These are phyloP conservation scores for Hanseniaspora meyeri DNA, from an alignment of 805 yeast genomes.

Conservation along the genomic window DNA sequence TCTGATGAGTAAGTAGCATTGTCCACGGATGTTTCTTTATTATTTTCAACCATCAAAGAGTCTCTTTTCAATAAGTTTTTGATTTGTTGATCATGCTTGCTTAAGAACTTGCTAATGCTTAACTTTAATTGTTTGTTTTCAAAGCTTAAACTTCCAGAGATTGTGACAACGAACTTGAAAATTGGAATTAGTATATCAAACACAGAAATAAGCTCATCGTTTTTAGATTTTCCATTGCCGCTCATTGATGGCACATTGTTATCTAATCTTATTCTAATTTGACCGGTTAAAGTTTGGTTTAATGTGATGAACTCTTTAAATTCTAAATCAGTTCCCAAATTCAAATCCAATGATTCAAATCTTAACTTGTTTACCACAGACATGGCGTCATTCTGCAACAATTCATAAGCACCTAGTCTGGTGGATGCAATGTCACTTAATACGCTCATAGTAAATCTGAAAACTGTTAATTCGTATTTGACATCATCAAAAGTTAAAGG, in stretches of 20 bases:
- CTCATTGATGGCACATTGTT: background rate
- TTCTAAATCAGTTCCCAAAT: slow-evolving; percentile 50
- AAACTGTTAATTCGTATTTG: slow-evolving; percentile 64
- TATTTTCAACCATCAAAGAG: slow-evolving; percentile 6
- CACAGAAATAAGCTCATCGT: background rate
- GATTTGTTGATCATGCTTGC: slow-evolving; percentile 6
- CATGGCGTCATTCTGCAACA: slow-evolving; percentile 64
- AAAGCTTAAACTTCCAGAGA: background rate
- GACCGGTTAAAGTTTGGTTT: background rate
- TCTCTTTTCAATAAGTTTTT: slow-evolving; percentile 13
- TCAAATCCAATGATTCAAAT: slow-evolving; percentile 62
- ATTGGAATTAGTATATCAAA: slow-evolving; percentile 10
- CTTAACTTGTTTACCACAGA: slow-evolving; percentile 43
- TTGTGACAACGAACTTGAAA: slow-evolving; percentile 2
- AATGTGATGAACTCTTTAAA: slow-evolving; percentile 27
- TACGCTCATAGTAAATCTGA: slow-evolving; percentile 57
- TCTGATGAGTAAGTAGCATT: background rate
- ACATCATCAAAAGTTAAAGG: slow-evolving; percentile 40
- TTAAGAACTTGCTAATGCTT: slow-evolving; percentile 4
- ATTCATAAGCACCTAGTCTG: slow-evolving; percentile 61
- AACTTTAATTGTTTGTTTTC: slow-evolving; percentile 11
- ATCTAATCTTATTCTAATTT: slow-evolving; percentile 10
- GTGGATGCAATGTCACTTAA: slow-evolving; percentile 65
- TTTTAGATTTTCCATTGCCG: background rate
- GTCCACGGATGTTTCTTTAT: background rate